Evolutionary conservation across 345 rosid genomes (phyloP).

Genomic region (Lepidium didymum): DNA sequence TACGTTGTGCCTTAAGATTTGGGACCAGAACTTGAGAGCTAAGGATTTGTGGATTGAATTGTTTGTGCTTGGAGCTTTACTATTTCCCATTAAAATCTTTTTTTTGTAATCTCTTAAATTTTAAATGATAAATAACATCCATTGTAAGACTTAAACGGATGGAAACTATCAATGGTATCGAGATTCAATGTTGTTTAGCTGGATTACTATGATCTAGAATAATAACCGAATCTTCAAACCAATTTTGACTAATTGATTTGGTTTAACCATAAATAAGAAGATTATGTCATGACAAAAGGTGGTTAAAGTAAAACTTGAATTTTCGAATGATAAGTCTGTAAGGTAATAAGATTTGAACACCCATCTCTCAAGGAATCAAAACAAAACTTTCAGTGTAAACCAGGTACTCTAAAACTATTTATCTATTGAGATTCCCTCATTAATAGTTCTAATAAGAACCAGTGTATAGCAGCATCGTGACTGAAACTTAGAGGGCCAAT

Average conservation of each 20-base stretch:
- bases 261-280: background rate
- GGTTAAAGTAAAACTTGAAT: background rate
- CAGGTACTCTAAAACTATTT: conserved; percentile 23
- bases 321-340: background rate
- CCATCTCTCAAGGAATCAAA: conserved; percentile 24
- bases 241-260: background rate
- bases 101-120: background rate
- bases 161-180: background rate
- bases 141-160: too few relatives aligned
- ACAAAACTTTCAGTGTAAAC: conserved; percentile 28
- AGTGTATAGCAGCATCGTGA: background rate
- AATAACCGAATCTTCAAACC: background rate
- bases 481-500: background rate
- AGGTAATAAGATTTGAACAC: conserved; percentile 21
- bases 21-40: background rate
- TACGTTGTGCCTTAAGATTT: conserved; percentile 22
- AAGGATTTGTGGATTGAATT: background rate
- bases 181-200: background rate
- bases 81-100: background rate
- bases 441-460: conserved; percentile 7
- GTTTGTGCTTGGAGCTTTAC: background rate
- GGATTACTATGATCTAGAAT: background rate
- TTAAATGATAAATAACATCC: conserved; percentile 1
- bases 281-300: background rate
- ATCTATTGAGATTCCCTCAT: conserved; percentile 23